These are phyloP conservation scores for Nepenthes alata DNA, from an alignment of 179 eudicot species.

Conservation along the genomic window DNA sequence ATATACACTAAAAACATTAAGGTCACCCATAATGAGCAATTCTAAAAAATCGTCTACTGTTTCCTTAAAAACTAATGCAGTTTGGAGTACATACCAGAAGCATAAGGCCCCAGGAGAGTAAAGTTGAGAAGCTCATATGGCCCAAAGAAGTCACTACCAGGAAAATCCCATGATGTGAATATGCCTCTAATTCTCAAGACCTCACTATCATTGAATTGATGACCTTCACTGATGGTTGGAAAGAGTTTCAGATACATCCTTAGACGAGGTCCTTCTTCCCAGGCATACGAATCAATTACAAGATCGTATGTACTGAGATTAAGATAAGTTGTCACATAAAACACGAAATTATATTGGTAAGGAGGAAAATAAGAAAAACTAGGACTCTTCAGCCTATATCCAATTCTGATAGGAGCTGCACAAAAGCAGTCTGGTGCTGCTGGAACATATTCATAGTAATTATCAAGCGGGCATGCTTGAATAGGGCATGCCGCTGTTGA, in stretches of 20 bases:
- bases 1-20: too few species aligned
- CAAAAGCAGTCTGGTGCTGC: slow-evolving; percentile 46
- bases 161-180: slow-evolving; percentile 49
- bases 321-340: slow-evolving; percentile 36
- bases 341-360: slow-evolving; percentile 26
- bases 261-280: slow-evolving; percentile 71
- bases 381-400: slow-evolving; percentile 72
- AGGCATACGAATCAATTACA: slow-evolving; percentile 38
- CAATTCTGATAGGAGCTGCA: slow-evolving; percentile 55
- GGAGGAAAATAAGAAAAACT: slow-evolving; percentile 57
- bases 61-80: neutral
- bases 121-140: slow-evolving; percentile 77
- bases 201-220: slow-evolving; percentile 44
- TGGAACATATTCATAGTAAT: slow-evolving; percentile 48
- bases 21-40: neutral
- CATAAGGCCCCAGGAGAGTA: slow-evolving; percentile 59
- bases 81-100: slow-evolving; percentile 28
- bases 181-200: slow-evolving; percentile 30
- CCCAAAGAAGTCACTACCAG: slow-evolving; percentile 49
- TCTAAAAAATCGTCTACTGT: neutral
- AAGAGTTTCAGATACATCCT: slow-evolving; percentile 60
- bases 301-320: slow-evolving; percentile 38
- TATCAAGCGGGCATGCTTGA: slow-evolving; percentile 40
- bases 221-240: slow-evolving; percentile 24
- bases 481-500: slow-evolving; percentile 26